Base-by-base conservation (phyloP, 2,329 filamentous ascomycete genomes). In the Clonostachys byssicola region DNA sequence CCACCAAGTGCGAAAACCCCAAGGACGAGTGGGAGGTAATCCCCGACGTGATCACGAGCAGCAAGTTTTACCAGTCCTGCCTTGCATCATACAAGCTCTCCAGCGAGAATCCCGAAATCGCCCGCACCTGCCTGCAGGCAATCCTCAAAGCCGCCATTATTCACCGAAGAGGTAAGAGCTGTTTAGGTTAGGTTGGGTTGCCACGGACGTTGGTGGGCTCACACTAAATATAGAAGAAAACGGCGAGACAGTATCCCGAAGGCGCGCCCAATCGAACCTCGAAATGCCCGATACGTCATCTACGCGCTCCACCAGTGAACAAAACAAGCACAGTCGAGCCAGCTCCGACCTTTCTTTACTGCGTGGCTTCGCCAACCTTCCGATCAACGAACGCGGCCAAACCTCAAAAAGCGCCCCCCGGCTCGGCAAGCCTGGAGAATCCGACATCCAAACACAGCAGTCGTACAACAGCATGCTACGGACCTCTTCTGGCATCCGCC, bases 1-100 rank as follows among this genome's bases (percentile, higher is more conserved):
- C 90, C 47, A 92, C 86, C 65, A 96, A 96, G 74, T 95, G 89
- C 72, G 92, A 96, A 64, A 80, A 83, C 44, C 83, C 86, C 43
- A 80, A 85, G 52, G 77, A 80, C 49, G 73, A 82, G 49, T 84
- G 87, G 59, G 80, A 89, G 60, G 75, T 95, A 47, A 83, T 92
- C 59, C 80, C 86, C 13, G 75, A 82, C 30, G 78, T 72, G 47
- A 77, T 94, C 40, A 71, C 78, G 42, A 67, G 65, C 48, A 84
- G 88, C 58, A 68, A 78, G 43, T 73, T 80, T 53, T 88, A 87
- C 55, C 78, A 86, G 50, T 77, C 86, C 14, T 86, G 82, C 56
- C 77, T 92, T 51, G 81, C 83, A 51, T 82, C 86, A 46, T 86
- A 90, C 61, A 86, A 88, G 61, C 86, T 88, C 30, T 89, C 89